A percentile compares a stretch with the other conserved stretches of the same genome.
These are phyloP conservation scores for Sugiyamaella boreocaroliniensis DNA, from an alignment of 805 yeast species.

Conservation along the genomic window DNA sequence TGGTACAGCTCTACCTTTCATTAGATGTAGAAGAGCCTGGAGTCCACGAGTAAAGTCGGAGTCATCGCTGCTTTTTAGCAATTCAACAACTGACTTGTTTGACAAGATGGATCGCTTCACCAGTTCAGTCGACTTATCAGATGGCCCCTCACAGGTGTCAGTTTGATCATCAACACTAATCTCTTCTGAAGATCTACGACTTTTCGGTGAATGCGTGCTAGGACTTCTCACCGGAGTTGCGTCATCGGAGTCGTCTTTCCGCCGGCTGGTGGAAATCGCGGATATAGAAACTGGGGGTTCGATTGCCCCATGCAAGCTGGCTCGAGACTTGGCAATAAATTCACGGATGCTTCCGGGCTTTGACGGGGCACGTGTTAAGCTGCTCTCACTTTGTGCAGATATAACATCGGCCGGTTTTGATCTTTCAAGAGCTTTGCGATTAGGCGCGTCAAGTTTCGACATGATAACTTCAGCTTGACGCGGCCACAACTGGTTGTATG, in stretches of 20 bases:
- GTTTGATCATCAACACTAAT: neutral
- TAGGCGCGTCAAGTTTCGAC: slow-evolving; percentile 38
- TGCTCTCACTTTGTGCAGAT: neutral
- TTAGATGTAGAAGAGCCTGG: slow-evolving; percentile 12
- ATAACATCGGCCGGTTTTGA: slow-evolving; percentile 38
- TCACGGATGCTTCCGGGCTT: slow-evolving; percentile 14
- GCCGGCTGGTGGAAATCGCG: no score
- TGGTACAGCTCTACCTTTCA: slow-evolving; percentile 17
- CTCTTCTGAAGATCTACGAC: neutral
- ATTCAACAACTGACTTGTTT: slow-evolving; percentile 11
- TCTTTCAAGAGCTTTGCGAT: slow-evolving; percentile 55
- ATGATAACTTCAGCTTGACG: slow-evolving; percentile 39
- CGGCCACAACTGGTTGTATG: slow-evolving; percentile 50
- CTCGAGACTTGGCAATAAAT: slow-evolving; percentile 15
- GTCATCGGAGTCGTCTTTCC: no score
- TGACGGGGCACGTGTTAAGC: slow-evolving; percentile 3
- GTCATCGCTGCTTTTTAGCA: slow-evolving; percentile 15
- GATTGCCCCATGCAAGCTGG: neutral
- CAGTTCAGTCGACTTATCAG: no score
- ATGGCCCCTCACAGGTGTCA: neutral
- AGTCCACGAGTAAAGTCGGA: slow-evolving; percentile 16
- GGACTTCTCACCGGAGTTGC: neutral
- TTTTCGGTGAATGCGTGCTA: neutral
- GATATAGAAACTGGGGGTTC: neutral
- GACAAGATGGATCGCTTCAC: neutral